phyloP scores from a whole-genome alignment of 2,329 filamentous ascomycete species.

The Pestalotiopsis sp. region DNA sequence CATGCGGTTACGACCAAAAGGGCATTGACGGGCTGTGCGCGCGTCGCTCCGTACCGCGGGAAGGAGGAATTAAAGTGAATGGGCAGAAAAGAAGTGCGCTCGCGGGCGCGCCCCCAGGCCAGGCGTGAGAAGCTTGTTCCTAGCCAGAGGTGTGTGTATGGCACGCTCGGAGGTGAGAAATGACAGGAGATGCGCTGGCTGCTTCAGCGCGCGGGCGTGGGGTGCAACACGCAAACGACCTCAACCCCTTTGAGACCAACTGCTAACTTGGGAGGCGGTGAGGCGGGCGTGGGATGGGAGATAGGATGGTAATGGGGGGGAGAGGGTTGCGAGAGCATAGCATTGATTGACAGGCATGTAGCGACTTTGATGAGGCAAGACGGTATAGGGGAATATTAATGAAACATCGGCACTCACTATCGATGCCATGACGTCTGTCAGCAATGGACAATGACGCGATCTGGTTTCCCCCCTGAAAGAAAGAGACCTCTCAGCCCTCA shows the following conservation, averaged over 20 bases:
- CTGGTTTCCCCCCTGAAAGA: not conserved
- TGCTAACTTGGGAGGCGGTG: slow-evolving; percentile 7
- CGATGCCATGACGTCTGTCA: slow-evolving; percentile 33
- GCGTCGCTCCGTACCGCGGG: slow-evolving; percentile 18
- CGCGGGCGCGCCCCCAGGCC: not conserved
- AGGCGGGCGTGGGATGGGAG: slow-evolving; percentile 4
- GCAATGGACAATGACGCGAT: slow-evolving; percentile 11
- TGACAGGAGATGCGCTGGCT: slow-evolving; percentile 14
- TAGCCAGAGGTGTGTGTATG: not conserved
- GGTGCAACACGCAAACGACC: slow-evolving; percentile 6
- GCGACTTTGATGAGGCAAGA: slow-evolving; percentile 5
- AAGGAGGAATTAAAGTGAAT: slow-evolving; percentile 7
- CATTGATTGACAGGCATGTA: not conserved
- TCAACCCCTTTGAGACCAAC: not conserved
- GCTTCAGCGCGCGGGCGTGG: slow-evolving; percentile 9
- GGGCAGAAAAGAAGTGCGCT: not conserved
- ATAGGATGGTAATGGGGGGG: slow-evolving; percentile 1
- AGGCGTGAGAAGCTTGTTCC: slow-evolving; percentile 12
- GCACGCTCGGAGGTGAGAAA: not conserved
- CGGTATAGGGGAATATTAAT: slow-evolving; percentile 14
- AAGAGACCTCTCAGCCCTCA: not conserved
- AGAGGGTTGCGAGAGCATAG: not conserved
- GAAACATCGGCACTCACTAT: slow-evolving; percentile 31
- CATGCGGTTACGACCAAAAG: not conserved
- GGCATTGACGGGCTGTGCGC: not conserved